phyloP scores from a whole-genome alignment of 306 rosid species.

The Arachis hypogaea region DNA sequence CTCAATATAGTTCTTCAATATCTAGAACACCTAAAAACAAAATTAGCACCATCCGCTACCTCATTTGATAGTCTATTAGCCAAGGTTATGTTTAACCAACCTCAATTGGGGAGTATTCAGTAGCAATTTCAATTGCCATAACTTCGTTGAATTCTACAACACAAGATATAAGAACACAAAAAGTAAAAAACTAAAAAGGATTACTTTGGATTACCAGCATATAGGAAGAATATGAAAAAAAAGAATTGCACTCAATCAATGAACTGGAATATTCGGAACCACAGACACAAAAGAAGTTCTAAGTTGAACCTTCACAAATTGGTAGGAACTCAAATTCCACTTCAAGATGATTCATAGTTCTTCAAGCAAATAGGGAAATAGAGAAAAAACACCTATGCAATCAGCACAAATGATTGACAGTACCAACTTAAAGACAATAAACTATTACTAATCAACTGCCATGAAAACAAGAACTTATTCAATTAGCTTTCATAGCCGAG shows the following conservation, averaged over 20 bases:
- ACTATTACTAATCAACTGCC: background rate
- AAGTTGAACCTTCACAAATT: background rate
- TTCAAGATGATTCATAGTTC: slow-evolving; percentile 8
- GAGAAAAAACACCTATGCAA: background rate
- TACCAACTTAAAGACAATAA: background rate
- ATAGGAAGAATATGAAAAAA: slow-evolving; percentile 11
- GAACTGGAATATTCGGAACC: slow-evolving; percentile 17
- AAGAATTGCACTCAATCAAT: slow-evolving; percentile 1
- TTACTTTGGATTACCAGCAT: background rate
- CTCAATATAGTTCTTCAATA: background rate
- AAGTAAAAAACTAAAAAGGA: no score
- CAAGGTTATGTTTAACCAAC: background rate
- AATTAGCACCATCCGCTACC: background rate
- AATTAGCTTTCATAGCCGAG: slow-evolving; percentile 8
- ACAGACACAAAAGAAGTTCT: background rate
- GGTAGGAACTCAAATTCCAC: slow-evolving; percentile 30
- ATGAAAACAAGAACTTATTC: slow-evolving; percentile 37
- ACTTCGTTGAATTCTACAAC: slow-evolving; percentile 1
- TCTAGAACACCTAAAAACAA: background rate
- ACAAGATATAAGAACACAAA: background rate
- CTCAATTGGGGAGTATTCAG: background rate
- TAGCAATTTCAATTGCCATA: background rate
- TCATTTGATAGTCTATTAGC: slow-evolving; percentile 4
- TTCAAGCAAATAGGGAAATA: background rate
- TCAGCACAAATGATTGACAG: background rate